Evolutionary conservation across 2,329 filamentous ascomycete species (phyloP).

Genomic region (Neurospora crassa): DNA sequence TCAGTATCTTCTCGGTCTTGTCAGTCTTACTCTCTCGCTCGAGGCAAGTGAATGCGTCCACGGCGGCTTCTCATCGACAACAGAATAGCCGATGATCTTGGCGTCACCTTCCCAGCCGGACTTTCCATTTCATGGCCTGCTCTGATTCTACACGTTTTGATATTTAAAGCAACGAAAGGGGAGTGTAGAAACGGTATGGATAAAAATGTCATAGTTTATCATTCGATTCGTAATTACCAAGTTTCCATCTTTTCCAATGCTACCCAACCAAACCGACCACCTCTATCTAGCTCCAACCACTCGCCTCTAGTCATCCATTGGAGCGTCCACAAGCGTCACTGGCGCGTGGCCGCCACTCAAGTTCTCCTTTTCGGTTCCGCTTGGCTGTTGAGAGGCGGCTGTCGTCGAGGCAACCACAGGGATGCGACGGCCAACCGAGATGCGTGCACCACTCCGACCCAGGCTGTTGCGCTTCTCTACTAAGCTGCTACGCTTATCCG

Average conservation of each 20-base stretch:
- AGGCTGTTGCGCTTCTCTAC: constrained; percentile 58
- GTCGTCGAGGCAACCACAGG: constrained; percentile 25
- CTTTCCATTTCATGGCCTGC: not conserved
- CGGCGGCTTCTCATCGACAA: too few species aligned
- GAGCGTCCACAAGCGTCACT: constrained; percentile 62
- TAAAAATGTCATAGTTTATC: not conserved
- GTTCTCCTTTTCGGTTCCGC: constrained; percentile 12
- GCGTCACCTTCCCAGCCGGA: not conserved
- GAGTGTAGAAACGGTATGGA: not conserved
- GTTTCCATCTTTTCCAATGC: not conserved
- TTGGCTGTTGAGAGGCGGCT: constrained; percentile 22
- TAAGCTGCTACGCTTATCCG: constrained; percentile 13
- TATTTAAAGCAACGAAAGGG: not conserved
- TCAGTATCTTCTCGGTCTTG: not conserved
- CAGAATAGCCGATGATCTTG: not conserved
- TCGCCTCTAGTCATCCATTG: constrained; percentile 59
- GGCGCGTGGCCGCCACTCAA: constrained; percentile 24
- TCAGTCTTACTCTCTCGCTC: not conserved
- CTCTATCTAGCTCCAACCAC: not conserved
- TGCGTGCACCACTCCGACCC: constrained; percentile 34
- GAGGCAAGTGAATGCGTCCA: not conserved
- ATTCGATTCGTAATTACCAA: not conserved
- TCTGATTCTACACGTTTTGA: too few species aligned
- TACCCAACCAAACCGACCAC: not conserved
- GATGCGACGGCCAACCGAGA: constrained; percentile 36